A percentile compares a stretch with the other conserved stretches of the same genome.
Evolutionary conservation across 208 protist species (phyloP).

Genomic region (Crithidia sp.): DNA sequence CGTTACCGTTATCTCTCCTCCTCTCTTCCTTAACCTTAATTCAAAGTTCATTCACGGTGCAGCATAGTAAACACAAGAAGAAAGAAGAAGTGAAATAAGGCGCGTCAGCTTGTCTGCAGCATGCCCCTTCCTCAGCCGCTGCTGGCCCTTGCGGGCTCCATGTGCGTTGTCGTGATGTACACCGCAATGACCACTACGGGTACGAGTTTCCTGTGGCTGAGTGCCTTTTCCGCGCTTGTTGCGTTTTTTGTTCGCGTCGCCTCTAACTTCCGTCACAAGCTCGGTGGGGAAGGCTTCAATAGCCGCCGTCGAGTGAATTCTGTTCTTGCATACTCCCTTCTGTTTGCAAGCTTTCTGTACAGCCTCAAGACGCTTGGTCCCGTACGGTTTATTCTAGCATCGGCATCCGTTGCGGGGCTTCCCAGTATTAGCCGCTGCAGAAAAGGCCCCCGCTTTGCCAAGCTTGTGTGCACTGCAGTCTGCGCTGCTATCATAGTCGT

Average conservation of each 20-base stretch:
- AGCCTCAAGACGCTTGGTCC: slow-evolving; percentile 23
- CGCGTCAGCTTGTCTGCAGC: neutral
- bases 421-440: slow-evolving; percentile 11
- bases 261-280: neutral
- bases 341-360: slow-evolving; percentile 17
- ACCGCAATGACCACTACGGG: slow-evolving; percentile 9
- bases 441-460: slow-evolving; percentile 9
- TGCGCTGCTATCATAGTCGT: slow-evolving; percentile 1
- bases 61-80: no score
- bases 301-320: slow-evolving; percentile 13
- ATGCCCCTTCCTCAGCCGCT: slow-evolving; percentile 6
- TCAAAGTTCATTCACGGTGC: no score
- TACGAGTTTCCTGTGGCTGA: slow-evolving; percentile 24
- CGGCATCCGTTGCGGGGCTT: slow-evolving; percentile 8
- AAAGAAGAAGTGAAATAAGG: neutral
- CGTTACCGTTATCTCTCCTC: no score
- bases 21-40: no score
- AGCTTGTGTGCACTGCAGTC: slow-evolving; percentile 5
- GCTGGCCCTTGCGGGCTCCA: slow-evolving; percentile 7
- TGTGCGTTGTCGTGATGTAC: slow-evolving; percentile 22
- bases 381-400: slow-evolving; percentile 13
- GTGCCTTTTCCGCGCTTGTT: slow-evolving; percentile 22
- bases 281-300: neutral
- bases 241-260: slow-evolving; percentile 16
- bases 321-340: slow-evolving; percentile 9